A percentile compares a stretch with the other conserved stretches of the same genome.
phyloP scores from a whole-genome alignment of 345 rosid genomes.

The Hypericum perforatum region DNA sequence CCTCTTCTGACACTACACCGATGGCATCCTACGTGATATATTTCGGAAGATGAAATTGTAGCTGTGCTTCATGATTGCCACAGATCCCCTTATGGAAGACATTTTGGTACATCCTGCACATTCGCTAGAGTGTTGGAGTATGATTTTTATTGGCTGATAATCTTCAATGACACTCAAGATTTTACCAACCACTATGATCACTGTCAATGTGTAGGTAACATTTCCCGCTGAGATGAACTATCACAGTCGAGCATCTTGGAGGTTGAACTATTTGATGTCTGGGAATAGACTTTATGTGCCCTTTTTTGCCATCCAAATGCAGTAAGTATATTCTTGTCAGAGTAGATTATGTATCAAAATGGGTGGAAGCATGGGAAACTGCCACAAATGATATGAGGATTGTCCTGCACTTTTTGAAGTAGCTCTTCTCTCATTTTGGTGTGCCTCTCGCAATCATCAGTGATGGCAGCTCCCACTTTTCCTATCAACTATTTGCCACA shows the following conservation, averaged over 20 bases:
- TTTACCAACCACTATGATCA: too few relatives aligned
- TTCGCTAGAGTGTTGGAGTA: too few relatives aligned
- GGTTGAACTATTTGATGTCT: neutral
- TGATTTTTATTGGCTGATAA: too few relatives aligned
- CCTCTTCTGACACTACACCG: neutral
- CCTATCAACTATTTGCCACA: too few relatives aligned
- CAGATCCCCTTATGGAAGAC: too few relatives aligned
- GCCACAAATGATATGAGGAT: neutral
- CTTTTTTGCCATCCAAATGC: neutral
- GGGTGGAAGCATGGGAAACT: too few relatives aligned
- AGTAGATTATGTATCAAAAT: neutral
- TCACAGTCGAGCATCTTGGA: neutral
- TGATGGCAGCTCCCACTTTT: neutral
- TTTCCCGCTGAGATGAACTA: too few relatives aligned
- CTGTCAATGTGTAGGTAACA: too few relatives aligned
- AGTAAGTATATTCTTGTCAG: neutral
- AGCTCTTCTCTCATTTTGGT: neutral
- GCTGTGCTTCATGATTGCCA: neutral
- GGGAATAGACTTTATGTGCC: neutral
- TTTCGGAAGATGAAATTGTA: neutral
- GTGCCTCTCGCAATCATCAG: neutral
- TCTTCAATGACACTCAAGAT: too few relatives aligned
- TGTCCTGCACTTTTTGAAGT: neutral
- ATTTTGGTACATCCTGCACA: too few relatives aligned
- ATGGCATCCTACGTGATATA: neutral